Base-by-base conservation (phyloP, 129 eudicot species). In the Centaurea solstitialis region DNA sequence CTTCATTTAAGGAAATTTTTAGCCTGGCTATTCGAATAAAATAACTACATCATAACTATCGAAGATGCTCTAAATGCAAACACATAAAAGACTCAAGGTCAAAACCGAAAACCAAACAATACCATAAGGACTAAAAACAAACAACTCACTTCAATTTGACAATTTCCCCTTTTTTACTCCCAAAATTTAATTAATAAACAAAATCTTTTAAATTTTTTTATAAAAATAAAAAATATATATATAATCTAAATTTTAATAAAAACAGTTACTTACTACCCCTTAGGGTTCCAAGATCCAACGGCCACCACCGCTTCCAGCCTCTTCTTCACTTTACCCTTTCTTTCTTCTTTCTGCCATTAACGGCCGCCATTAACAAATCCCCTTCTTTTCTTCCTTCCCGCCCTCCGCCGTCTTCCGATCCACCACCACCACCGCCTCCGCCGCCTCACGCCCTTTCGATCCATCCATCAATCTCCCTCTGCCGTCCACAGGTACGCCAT, bases 251-350 rank as follows among this genome's bases (percentile, higher is more conserved):
- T 0, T 62, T 41, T n/a, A n/a, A n/a, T n/a, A 9, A 33, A 41
- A 80, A 73, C 84, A 62, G 84, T 80, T 80, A 80, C 73, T n/a
- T n/a, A n/a, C n/a, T n/a, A n/a, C n/a, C n/a, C 45, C 73, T 5
- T 80, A 80, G 78, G 84, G 78, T 72, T 80, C 43, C 78, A 80
- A 80, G 84, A 80, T 80, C 84, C 78, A 80, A 80, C 84, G 84
- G 84, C 84, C 84, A 80, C 33, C 50, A 62, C 73, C 78, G 13
- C 67, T 62, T 80, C 78, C 78, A 65, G 9, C 84, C 66, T 72
- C 78, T 61, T 59, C 30, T 26, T 26, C 30, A 0, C 83, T 79
- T 80, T 59, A 37, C 59, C 71, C 83, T 43, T 17, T 24, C 71
- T 77, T 43, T 17, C 26, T 26, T 26, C 30, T 2, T 26, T 71